These are phyloP conservation scores for Macrocystidia cucumis DNA, from an alignment of 1,284 basidiomycete species.

Conservation along the genomic window DNA sequence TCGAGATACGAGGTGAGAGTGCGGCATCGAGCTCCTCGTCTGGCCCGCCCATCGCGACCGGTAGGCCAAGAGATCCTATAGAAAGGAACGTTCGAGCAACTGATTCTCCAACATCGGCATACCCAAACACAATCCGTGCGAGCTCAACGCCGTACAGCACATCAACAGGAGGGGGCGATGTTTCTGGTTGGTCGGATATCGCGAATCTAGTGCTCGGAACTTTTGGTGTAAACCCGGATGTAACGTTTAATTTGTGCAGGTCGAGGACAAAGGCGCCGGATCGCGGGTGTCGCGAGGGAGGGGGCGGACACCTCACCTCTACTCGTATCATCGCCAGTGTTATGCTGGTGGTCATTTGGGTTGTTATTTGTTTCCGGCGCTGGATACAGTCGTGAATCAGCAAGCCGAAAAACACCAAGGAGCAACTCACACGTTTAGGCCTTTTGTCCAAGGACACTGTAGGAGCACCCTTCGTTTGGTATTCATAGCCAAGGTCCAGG, in stretches of 20 bases:
- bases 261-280: slow-evolving; percentile 69
- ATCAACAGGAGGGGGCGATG: no score
- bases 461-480: slow-evolving; percentile 18
- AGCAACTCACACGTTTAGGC: no score
- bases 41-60: slow-evolving; percentile 5
- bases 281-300: slow-evolving; percentile 28
- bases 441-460: no score
- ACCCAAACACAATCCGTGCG: slow-evolving; percentile 39
- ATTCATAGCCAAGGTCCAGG: slow-evolving; percentile 42
- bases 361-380: no score
- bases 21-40: slow-evolving; percentile 9
- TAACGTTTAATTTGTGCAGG: slow-evolving; percentile 43
- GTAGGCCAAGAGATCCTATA: slow-evolving; percentile 21
- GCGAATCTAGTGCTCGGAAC: slow-evolving; percentile 32
- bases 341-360: no score
- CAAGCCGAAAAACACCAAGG: no score
- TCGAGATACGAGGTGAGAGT: slow-evolving; percentile 25
- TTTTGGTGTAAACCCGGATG: slow-evolving; percentile 19
- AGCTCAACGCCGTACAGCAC: slow-evolving; percentile 29
- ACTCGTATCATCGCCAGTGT: slow-evolving; percentile 58
- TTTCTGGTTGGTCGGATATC: slow-evolving; percentile 9
- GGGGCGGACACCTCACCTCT: slow-evolving; percentile 51
- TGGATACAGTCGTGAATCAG: no score
- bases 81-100: slow-evolving; percentile 25
- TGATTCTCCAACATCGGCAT: slow-evolving; percentile 27